Conservation (phyloP, 441 rosid species). For the Metrosideros polymorpha region DNA sequence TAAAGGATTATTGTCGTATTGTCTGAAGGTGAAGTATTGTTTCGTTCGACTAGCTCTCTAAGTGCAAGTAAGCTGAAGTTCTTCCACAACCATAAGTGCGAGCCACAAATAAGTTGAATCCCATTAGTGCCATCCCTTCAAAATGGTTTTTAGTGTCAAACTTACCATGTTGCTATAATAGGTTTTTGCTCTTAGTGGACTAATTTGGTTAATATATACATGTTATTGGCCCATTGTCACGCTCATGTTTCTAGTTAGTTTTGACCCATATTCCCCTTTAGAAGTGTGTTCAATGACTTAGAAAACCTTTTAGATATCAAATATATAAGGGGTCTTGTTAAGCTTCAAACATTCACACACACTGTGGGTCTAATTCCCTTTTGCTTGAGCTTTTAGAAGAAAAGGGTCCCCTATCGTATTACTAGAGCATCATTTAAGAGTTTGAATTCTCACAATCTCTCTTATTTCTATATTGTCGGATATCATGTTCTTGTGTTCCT, state of each 20-base stretch:
- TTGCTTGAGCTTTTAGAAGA: neutral
- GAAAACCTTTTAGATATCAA: neutral
- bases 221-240: neutral
- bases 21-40: neutral
- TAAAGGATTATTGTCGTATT: neutral
- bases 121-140: neutral
- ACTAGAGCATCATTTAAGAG: neutral
- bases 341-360: neutral
- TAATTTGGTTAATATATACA: neutral
- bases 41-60: neutral
- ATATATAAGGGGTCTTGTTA: neutral
- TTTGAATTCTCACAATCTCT: neutral
- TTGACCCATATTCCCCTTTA: neutral
- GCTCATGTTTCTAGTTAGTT: neutral
- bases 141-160: neutral
- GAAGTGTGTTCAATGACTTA: neutral
- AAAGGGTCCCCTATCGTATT: neutral
- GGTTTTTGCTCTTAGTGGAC: neutral
- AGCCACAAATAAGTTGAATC: neutral
- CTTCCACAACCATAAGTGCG: neutral
- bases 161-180: neutral
- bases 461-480: neutral
- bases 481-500: neutral
- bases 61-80: neutral
- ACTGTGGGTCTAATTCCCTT: neutral